phyloP scores from a whole-genome alignment of 1,284 basidiomycete species.

The Ceratobasidium sp. region DNA sequence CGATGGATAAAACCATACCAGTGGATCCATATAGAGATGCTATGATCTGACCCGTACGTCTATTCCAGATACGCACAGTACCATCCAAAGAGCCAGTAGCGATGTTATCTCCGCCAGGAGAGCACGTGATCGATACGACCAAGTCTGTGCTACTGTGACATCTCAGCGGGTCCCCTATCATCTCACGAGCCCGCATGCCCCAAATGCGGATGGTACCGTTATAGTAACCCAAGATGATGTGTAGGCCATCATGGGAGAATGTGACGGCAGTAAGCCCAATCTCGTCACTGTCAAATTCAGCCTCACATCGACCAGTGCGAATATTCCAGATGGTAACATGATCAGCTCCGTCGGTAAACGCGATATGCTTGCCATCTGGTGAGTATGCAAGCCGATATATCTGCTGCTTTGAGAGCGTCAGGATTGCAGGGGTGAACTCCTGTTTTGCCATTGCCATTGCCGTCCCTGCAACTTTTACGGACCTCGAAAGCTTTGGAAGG shows the following conservation, averaged over 20 bases:
- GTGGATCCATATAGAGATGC: too few species aligned
- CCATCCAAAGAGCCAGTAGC: background rate
- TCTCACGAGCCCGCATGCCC: background rate
- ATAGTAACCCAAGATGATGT: background rate
- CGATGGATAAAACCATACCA: too few species aligned
- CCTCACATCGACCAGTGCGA: background rate
- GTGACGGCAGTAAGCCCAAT: background rate
- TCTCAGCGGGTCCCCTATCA: background rate
- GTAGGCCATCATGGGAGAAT: constrained; percentile 1
- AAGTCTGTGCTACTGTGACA: background rate
- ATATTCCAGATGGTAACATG: background rate
- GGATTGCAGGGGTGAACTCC: too few species aligned
- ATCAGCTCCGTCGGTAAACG: too few species aligned
- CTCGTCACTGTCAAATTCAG: too few species aligned
- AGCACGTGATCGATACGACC: background rate
- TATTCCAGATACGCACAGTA: background rate
- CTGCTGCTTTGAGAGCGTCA: too few species aligned
- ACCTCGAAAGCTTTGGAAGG: too few species aligned
- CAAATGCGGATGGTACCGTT: background rate
- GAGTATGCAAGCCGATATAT: too few species aligned
- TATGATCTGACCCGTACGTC: too few species aligned
- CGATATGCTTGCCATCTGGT: background rate
- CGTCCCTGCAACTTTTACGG: too few species aligned
- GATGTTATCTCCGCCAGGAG: background rate
- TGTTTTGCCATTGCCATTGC: background rate